These are phyloP conservation scores for Trichoderma simmonsii DNA, from an alignment of 2,329 filamentous ascomycete species.

Conservation along the genomic window DNA sequence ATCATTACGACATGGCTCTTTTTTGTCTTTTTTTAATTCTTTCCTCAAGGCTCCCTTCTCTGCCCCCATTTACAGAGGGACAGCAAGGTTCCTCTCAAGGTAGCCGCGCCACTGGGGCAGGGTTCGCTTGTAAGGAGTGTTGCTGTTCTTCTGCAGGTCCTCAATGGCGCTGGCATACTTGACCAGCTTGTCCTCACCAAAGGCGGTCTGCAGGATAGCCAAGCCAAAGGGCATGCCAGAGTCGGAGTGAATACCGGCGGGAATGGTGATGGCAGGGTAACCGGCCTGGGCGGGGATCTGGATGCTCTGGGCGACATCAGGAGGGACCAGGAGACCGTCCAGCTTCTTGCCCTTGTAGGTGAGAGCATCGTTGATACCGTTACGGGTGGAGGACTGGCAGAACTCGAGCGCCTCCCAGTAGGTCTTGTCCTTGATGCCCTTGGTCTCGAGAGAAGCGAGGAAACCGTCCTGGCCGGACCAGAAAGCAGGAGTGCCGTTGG, in stretches of 20 bases:
- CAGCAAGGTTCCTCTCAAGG: constrained; percentile 43
- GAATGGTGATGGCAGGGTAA: constrained; percentile 69
- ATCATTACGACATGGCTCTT: constrained; percentile 1
- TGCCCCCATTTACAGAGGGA: constrained; percentile 27
- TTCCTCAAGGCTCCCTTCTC: neutral
- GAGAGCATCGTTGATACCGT: constrained; percentile 69
- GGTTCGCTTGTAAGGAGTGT: constrained; percentile 45
- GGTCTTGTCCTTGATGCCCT: constrained; percentile 59
- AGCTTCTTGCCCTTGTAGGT: constrained; percentile 44
- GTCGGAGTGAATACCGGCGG: constrained; percentile 54
- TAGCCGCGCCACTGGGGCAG: constrained; percentile 53
- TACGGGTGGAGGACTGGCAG: constrained; percentile 55
- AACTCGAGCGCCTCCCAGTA: constrained; percentile 67
- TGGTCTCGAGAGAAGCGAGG: constrained; percentile 57
- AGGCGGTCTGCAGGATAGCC: constrained; percentile 58
- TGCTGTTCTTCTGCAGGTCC: constrained; percentile 47
- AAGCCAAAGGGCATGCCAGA: constrained; percentile 61
- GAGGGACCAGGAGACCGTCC: constrained; percentile 64
- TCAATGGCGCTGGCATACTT: constrained; percentile 63
- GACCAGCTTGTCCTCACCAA: constrained; percentile 55
- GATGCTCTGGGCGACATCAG: constrained; percentile 64
- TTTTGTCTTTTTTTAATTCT: neutral
- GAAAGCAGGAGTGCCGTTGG: constrained; percentile 58
- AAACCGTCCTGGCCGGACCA: constrained; percentile 70
- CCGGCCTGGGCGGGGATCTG: constrained; percentile 73